Evolutionary conservation across 805 yeast genomes (phyloP), one percentile per base, ranked within the genome.

Genomic region (Geotrichum ghanense): DNA sequence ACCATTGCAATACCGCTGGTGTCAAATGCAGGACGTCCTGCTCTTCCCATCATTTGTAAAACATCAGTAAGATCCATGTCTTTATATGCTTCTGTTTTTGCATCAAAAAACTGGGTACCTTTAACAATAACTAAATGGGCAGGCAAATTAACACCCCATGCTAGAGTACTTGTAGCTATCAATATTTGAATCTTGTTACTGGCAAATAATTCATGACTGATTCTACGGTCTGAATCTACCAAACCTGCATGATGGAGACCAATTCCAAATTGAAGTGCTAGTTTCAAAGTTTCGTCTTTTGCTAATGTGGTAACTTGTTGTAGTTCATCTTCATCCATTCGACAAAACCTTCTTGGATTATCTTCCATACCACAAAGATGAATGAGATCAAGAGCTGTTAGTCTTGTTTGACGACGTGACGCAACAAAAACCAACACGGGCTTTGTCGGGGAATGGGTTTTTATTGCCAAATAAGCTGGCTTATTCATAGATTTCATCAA

Each of bases 401-500:
- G 71, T 49, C 94, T 68, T 0, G 94, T 84, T 62, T 84, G 94
- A 49, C 94, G 69, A 58, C 94, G 73, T 2, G 92, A 83, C 1
- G 92, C 87, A 31, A 84, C 94, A 56, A 84, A 84, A n/a, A 84
- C 79, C 54, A 84, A 70, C 9, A 82, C 90, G 0, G 96, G 95
- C 59, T 88, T 80, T 17, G 68, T 68, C 1, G 95, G 94, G 0
- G 95, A 83, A 60, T 89, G 95, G 52, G 85, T 87, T 58, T 87
- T 85, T 52, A 88, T 88, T 0, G 96, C 95, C 81, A 82, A 76
- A 57, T 83, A 88, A 0, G 95, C 90, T 1, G 97, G 96, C 56
- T 74, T 87, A 70, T 80, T 87, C 92, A 77, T 85, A 20, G 79
- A 83, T 68, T 79, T 85, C 95, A 84, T 84, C 57, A 85, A 68